Evolutionary conservation across 495 filamentous ascomycete species (phyloP).

Genomic region (Pseudotulostoma volvatum): DNA sequence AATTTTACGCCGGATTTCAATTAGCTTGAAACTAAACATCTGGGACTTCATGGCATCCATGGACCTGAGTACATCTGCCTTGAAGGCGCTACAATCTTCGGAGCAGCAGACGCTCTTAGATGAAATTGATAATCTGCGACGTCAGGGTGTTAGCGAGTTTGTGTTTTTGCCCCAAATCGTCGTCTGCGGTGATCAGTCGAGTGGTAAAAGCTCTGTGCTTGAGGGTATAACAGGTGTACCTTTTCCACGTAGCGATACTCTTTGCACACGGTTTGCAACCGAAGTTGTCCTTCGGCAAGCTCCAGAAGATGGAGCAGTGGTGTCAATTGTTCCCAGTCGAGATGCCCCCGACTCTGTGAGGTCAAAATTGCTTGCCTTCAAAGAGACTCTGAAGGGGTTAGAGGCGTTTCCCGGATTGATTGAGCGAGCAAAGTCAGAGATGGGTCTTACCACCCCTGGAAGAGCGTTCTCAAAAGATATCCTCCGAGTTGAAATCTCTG

Average conservation of each 20-base stretch:
- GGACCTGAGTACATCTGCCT: no score
- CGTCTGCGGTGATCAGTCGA: conserved; percentile 47
- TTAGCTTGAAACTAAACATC: no score
- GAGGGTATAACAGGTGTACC: conserved; percentile 48
- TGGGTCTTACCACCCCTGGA: conserved; percentile 29
- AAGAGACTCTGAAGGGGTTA: conserved; percentile 18
- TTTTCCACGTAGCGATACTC: conserved; percentile 35
- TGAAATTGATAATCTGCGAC: conserved; percentile 39
- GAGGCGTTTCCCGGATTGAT: conserved; percentile 23
- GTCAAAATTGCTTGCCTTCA: conserved; percentile 14
- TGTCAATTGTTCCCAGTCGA: conserved; percentile 23
- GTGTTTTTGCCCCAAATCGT: conserved; percentile 41
- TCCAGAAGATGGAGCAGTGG: conserved; percentile 11
- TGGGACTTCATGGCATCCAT: no score
- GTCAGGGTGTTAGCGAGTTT: conserved; percentile 39
- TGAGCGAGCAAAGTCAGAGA: conserved; percentile 31
- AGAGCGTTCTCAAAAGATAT: conserved; percentile 32
- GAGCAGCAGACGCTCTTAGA: conserved; percentile 36
- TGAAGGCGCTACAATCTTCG: conserved; percentile 9
- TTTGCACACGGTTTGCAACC: conserved; percentile 42
- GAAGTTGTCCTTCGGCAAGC: conserved; percentile 37
- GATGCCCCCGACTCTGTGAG: conserved; percentile 13
- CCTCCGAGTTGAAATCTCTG: conserved; percentile 35
- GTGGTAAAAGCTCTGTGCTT: conserved; percentile 49
- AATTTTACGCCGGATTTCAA: no score